phyloP scores from a whole-genome alignment of 257 asterid species.

The Solanum bukasovii region DNA sequence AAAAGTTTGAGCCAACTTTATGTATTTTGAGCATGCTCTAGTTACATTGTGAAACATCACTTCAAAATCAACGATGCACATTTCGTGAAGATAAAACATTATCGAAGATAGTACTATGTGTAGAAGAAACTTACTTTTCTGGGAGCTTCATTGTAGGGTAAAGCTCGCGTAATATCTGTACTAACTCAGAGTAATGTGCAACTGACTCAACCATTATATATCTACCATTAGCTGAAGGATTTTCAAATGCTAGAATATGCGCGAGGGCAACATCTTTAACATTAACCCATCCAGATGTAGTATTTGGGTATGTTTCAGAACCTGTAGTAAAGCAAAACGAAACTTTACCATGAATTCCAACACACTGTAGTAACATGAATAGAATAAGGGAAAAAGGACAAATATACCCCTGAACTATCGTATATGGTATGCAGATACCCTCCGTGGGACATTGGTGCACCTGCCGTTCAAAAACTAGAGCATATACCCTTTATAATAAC shows the following conservation, averaged over 20 bases:
- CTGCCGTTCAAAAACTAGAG: too few relatives aligned
- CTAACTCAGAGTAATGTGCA: slow-evolving; percentile 9
- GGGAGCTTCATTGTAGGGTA: slow-evolving; percentile 51
- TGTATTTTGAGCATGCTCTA: neutral
- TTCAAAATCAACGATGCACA: neutral
- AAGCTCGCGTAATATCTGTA: slow-evolving; percentile 31
- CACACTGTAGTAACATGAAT: neutral
- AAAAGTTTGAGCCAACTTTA: neutral
- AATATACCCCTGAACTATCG: too few relatives aligned
- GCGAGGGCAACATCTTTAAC: slow-evolving; percentile 73
- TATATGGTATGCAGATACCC: too few relatives aligned
- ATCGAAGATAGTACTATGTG: too few relatives aligned
- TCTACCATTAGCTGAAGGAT: slow-evolving; percentile 57
- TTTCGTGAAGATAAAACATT: neutral
- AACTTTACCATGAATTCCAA: neutral
- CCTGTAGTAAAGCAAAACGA: slow-evolving; percentile 24
- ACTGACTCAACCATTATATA: slow-evolving; percentile 38
- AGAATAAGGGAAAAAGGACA: neutral
- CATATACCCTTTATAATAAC: too few relatives aligned
- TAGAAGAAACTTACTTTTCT: slow-evolving; percentile 39
- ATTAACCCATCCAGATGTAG: slow-evolving; percentile 42
- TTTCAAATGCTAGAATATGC: slow-evolving; percentile 59
- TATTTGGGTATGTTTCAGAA: slow-evolving; percentile 44
- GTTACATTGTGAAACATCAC: neutral
- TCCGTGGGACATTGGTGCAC: too few relatives aligned